phyloP scores from a whole-genome alignment of 495 filamentous ascomycete genomes.

The Lasiosphaeria ovina region DNA sequence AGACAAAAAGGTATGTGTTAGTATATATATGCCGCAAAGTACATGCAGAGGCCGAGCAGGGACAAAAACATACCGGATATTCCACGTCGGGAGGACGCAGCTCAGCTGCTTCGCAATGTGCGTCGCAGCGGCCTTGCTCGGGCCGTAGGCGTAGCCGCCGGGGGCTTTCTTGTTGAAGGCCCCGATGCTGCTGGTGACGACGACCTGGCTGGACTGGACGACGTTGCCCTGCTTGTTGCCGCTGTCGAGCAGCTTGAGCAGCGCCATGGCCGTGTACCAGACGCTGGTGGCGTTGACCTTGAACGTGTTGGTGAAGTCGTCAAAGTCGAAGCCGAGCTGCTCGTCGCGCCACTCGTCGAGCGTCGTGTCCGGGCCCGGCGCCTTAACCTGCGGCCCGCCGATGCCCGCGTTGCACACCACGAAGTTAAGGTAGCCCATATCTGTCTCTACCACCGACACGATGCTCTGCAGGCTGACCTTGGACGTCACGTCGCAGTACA shows the following conservation, averaged over 20 bases:
- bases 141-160: conserved; percentile 58
- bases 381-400: conserved; percentile 48
- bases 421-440: conserved; percentile 60
- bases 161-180: conserved; percentile 55
- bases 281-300: conserved; percentile 59
- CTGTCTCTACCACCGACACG: conserved; percentile 50
- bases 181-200: conserved; percentile 63
- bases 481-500: conserved; percentile 66
- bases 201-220: conserved; percentile 57
- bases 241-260: conserved; percentile 59
- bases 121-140: conserved; percentile 61
- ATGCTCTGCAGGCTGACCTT: conserved; percentile 56
- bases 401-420: conserved; percentile 68
- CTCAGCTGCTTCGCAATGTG: conserved; percentile 64
- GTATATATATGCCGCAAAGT: not conserved
- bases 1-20: not conserved
- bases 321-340: conserved; percentile 50
- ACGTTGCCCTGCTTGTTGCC: conserved; percentile 58
- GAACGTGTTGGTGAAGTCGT: conserved; percentile 59
- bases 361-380: conserved; percentile 29
- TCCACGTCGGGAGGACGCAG: conserved; percentile 51
- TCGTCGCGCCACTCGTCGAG: conserved; percentile 54
- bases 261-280: conserved; percentile 63
- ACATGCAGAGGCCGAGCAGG: not conserved
- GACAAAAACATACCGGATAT: conserved; percentile 46